Evolutionary conservation across 2,329 filamentous ascomycete species (phyloP).

Genomic region (Moelleriella libera): DNA sequence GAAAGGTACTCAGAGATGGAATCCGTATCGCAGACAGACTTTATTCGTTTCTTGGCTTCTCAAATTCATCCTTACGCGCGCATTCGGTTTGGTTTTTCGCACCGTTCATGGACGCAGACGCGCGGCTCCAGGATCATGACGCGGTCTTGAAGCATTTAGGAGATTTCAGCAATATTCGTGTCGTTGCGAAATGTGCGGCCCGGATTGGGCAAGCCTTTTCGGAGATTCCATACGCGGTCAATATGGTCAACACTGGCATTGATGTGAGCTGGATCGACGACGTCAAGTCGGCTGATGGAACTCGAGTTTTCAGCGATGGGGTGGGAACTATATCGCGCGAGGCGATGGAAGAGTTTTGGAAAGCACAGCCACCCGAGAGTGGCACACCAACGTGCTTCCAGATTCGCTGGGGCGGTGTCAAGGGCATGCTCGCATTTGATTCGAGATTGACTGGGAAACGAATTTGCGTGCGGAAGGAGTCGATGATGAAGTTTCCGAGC

Average conservation of each 20-base stretch:
- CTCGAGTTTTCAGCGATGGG: slow-evolving; percentile 62
- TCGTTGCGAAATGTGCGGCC: slow-evolving; percentile 42
- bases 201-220: slow-evolving; percentile 57
- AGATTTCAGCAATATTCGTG: slow-evolving; percentile 33
- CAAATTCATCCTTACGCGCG: slow-evolving; percentile 60
- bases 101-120: slow-evolving; percentile 24
- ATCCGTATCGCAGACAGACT: slow-evolving; percentile 49
- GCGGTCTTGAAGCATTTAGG: slow-evolving; percentile 34
- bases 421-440: slow-evolving; percentile 68
- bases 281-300: slow-evolving; percentile 31
- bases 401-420: slow-evolving; percentile 59
- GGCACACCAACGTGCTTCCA: slow-evolving; percentile 53
- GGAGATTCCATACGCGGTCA: slow-evolving; percentile 53
- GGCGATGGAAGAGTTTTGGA: slow-evolving; percentile 47
- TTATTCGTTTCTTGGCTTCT: slow-evolving; percentile 62
- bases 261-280: slow-evolving; percentile 27
- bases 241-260: slow-evolving; percentile 25
- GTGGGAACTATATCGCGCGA: slow-evolving; percentile 57
- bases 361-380: slow-evolving; percentile 29
- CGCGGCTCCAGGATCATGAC: slow-evolving; percentile 18
- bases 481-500: slow-evolving; percentile 69
- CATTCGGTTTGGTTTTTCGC: slow-evolving; percentile 55
- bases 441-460: slow-evolving; percentile 38
- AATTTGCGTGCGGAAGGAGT: slow-evolving; percentile 48
- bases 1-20: slow-evolving; percentile 38